phyloP scores from a whole-genome alignment of 495 filamentous ascomycete genomes.

The Aspergillus conjunctus region DNA sequence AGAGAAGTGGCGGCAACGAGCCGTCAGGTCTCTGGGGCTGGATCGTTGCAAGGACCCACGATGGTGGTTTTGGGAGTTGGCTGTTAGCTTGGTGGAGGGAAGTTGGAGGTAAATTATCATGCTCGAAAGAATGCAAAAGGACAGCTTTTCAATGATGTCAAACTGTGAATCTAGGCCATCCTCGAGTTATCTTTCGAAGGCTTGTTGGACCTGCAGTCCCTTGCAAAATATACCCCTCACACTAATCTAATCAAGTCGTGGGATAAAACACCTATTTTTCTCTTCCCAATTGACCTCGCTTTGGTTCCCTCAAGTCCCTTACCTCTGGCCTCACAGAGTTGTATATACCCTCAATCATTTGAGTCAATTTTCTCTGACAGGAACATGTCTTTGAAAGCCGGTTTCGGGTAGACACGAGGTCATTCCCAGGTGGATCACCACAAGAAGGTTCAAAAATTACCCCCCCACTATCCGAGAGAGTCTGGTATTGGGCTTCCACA shows the following conservation, averaged over 20 bases:
- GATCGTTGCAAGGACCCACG: conserved; percentile 4
- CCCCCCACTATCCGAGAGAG: no score
- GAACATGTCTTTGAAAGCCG: conserved; percentile 8
- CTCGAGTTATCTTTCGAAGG: no score
- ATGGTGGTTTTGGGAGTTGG: neutral
- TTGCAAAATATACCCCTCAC: no score
- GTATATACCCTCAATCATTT: neutral
- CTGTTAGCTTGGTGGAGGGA: neutral
- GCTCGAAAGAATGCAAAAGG: neutral
- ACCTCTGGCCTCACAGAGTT: no score
- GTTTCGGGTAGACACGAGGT: conserved; percentile 32
- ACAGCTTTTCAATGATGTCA: neutral
- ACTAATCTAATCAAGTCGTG: no score
- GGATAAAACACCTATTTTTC: no score
- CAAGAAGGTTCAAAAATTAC: conserved; percentile 13
- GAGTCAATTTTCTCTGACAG: neutral
- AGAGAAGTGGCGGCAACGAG: conserved; percentile 1
- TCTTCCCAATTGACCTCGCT: no score
- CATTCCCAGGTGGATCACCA: conserved; percentile 13
- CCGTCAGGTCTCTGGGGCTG: neutral
- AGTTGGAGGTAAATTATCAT: neutral
- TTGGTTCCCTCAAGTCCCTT: no score
- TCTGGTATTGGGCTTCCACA: no score
- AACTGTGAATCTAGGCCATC: neutral
- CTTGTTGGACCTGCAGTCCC: no score